Evolutionary conservation across 2,329 filamentous ascomycete genomes (phyloP), one percentile per base, ranked within the genome.

Genomic region (Penicillium sp.): DNA sequence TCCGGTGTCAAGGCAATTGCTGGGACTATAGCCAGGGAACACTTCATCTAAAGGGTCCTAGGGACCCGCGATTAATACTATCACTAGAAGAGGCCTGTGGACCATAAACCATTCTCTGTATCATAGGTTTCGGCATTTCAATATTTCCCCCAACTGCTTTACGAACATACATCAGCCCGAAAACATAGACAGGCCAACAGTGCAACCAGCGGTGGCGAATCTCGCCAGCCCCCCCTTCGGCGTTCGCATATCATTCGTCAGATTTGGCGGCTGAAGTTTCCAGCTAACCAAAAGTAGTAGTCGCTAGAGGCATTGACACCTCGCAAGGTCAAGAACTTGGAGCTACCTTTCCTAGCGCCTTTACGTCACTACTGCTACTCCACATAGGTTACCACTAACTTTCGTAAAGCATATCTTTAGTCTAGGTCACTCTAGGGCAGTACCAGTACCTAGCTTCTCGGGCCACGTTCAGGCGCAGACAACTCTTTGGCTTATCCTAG

Each of bases 201-300:
- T 12, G 28, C 42, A 60, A 50, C 56, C 40, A 53, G 37, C 40
- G 50, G 64, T 64, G 64, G 61, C 64, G 54, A 64, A 62, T 59
- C 55, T 58, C 57, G 9, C 24, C 22, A 37, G 42, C 37, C 35
- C 17, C 42, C 45, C 26, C 19, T n/a, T 45, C 28, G 17, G 24
- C 30, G 37, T 47, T 49, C 42, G 38, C 26, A 22, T 47, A 15
- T 49, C 38, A 64, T 66, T 66, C 42, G 59, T 45, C 45, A 37
- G 40, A 37, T 15, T 7, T n/a, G 30, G n/a, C 1, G 19, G 19
- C 50, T 42, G 38, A 47, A 19, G 26, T n/a, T 35, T 57, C 56
- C 62, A 38, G 17, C 22, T 28, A 49, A 35, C 37, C 30, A 26
- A 17, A 17, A 9, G 35, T 15, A 28, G 13, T 37, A 37, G 13